phyloP scores from a whole-genome alignment of 345 rosid species.

The Erysimum cheiranthoides region DNA sequence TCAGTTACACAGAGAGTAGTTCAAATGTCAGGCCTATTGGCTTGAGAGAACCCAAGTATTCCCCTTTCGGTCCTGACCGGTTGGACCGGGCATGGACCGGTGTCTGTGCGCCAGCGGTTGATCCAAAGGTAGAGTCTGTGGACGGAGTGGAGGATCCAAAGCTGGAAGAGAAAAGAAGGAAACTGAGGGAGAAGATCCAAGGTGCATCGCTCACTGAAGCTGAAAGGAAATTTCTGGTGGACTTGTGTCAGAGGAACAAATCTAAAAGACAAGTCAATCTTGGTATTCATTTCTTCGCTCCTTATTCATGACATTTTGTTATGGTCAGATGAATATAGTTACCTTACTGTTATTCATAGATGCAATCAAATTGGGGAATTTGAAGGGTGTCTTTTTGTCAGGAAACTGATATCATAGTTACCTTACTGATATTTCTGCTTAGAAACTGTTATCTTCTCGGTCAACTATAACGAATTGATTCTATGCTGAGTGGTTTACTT shows the following conservation, averaged over 20 bases:
- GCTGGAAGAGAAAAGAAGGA: constrained; percentile 76
- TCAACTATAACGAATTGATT: background rate
- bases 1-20: constrained; percentile 88
- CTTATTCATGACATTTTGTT: background rate
- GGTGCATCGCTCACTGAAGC: constrained; percentile 70
- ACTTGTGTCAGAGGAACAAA: constrained; percentile 66
- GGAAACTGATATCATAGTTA: no score
- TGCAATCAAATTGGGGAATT: background rate
- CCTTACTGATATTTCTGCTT: background rate
- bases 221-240: constrained; percentile 82
- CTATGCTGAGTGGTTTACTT: constrained; percentile 13
- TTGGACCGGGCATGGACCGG: constrained; percentile 87
- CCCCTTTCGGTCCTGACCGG: constrained; percentile 89
- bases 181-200: constrained; percentile 63
- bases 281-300: constrained; percentile 43
- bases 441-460: background rate
- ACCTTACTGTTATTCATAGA: background rate
- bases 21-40: constrained; percentile 78
- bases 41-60: constrained; percentile 90
- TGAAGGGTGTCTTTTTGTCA: background rate
- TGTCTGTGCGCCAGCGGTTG: constrained; percentile 82
- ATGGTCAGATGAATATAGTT: background rate
- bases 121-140: constrained; percentile 63
- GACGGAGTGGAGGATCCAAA: constrained; percentile 70
- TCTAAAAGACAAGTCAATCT: constrained; percentile 78